phyloP scores from a whole-genome alignment of 768 basidiomycete genomes.

The Mycena kentingensis region DNA sequence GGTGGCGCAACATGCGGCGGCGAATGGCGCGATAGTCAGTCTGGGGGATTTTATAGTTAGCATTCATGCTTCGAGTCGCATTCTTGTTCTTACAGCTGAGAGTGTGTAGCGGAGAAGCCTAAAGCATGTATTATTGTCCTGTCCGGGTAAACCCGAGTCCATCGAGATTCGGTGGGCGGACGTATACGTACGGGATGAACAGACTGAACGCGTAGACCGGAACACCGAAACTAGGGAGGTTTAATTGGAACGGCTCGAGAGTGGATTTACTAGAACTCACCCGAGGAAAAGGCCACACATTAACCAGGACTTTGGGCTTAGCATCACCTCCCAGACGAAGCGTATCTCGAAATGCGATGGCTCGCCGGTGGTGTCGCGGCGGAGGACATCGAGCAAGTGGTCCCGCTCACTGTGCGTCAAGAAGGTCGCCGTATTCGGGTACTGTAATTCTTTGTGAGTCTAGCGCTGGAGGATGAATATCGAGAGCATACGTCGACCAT shows the following conservation, averaged over 20 bases:
- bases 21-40: slow-evolving; percentile 38
- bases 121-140: slow-evolving; percentile 36
- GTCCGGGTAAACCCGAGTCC: background rate
- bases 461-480: too few relatives aligned
- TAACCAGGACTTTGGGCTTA: slow-evolving; percentile 32
- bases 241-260: background rate
- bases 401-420: slow-evolving; percentile 37
- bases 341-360: slow-evolving; percentile 35
- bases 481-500: slow-evolving; percentile 38
- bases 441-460: slow-evolving; percentile 23
- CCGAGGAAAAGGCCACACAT: slow-evolving; percentile 31
- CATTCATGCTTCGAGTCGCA: background rate
- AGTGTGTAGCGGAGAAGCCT: slow-evolving; percentile 44
- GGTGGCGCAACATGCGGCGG: slow-evolving; percentile 31
- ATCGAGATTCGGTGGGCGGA: background rate
- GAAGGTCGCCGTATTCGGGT: slow-evolving; percentile 48
- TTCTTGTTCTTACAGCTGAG: slow-evolving; percentile 30
- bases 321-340: slow-evolving; percentile 37
- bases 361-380: slow-evolving; percentile 30
- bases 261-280: slow-evolving; percentile 20
- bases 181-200: slow-evolving; percentile 29
- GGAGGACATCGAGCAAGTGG: slow-evolving; percentile 31
- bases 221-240: background rate
- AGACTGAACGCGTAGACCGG: slow-evolving; percentile 42
- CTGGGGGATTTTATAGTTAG: slow-evolving; percentile 8